Conservation (phyloP, 2,329 filamentous ascomycete species). For the Pseudocercospora pini-densiflorae region DNA sequence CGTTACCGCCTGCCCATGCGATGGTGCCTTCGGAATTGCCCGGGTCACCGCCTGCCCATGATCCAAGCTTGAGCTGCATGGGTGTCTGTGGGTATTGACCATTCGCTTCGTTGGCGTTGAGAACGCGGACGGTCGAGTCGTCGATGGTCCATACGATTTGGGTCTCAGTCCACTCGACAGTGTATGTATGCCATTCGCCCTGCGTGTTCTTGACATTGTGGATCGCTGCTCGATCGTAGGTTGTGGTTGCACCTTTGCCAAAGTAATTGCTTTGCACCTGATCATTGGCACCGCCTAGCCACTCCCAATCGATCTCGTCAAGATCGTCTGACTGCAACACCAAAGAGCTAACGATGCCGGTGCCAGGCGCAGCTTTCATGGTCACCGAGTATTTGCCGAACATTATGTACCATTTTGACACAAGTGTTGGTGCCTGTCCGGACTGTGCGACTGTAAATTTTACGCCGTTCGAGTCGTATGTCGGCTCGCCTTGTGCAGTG, state of each 20-base stretch:
- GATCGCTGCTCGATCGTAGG: slow-evolving; percentile 87
- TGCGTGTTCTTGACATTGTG: slow-evolving; percentile 73
- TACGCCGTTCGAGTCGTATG: slow-evolving; percentile 77
- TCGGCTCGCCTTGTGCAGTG: slow-evolving; percentile 64
- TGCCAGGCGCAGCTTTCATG: slow-evolving; percentile 84
- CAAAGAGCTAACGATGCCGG: slow-evolving; percentile 89
- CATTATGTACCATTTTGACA: slow-evolving; percentile 98
- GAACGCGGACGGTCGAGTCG: slow-evolving; percentile 74
- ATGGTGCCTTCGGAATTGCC: slow-evolving; percentile 81
- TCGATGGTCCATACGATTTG: slow-evolving; percentile 88
- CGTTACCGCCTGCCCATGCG: slow-evolving; percentile 83
- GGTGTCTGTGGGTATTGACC: slow-evolving; percentile 91
- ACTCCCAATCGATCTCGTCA: slow-evolving; percentile 98
- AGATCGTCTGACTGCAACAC: slow-evolving; percentile 89
- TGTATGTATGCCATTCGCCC: slow-evolving; percentile 79
- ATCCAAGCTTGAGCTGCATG: slow-evolving; percentile 90
- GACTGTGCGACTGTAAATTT: slow-evolving; percentile 77
- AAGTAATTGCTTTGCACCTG: slow-evolving; percentile 98
- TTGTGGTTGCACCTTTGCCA: slow-evolving; percentile 82
- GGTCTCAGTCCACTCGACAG: slow-evolving; percentile 85
- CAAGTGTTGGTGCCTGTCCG: slow-evolving; percentile 84
- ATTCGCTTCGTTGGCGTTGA: slow-evolving; percentile 71
- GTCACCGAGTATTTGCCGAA: slow-evolving; percentile 88
- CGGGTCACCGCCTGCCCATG: slow-evolving; percentile 90
- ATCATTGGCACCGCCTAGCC: slow-evolving; percentile 76